Base-by-base conservation (phyloP, 306 rosid species). In the Lathyrus aphaca region DNA sequence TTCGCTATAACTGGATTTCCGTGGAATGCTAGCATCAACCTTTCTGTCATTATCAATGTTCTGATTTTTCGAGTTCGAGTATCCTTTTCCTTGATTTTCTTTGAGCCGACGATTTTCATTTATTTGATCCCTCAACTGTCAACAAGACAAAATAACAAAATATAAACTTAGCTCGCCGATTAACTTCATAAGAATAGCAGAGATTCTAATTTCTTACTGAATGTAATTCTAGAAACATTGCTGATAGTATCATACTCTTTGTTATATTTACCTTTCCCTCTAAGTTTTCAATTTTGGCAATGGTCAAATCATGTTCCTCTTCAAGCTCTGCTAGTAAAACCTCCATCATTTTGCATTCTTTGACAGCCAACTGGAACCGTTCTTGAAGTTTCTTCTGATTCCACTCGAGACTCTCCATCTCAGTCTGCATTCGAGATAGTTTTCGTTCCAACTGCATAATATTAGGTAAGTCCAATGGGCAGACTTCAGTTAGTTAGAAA, bases 281-380 rank as follows among this genome's bases (percentile, higher is more conserved):
- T 63, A 88, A 75, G 74, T 72, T 72, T 48, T 84, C 83, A 71
- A 88, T 84, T 79, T 81, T 85, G 67, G 82, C 66, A 69, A 82
- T 74, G 37, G 91, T 92, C 68, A 85, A 80, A 56, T 87, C 94
- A 51, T 86, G 86, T 69, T 88, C 96, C 67, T 83, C 86, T 85
- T 86, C 96, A 69, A 90, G 86, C 58, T 90, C 90, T 15, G 82
- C 74, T 45, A 90, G 68, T 27, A 87, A 74, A 64, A 84, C 17
- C 68, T 87, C 92, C 91, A 81, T 68, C 88, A 83, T 82, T 80
- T 82, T 86, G 29, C 82, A 85, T 71, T 93, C 96, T 77, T 80
- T 78, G 58, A 87, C 73, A 49, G 85, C 85, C 65, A 75, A 18
- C 23, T 78, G 85, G 63, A 86, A 74, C 65, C 79, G 92, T 19